These are phyloP conservation scores for Suillus subluteus DNA, from an alignment of 768 basidiomycete genomes.

Conservation along the genomic window DNA sequence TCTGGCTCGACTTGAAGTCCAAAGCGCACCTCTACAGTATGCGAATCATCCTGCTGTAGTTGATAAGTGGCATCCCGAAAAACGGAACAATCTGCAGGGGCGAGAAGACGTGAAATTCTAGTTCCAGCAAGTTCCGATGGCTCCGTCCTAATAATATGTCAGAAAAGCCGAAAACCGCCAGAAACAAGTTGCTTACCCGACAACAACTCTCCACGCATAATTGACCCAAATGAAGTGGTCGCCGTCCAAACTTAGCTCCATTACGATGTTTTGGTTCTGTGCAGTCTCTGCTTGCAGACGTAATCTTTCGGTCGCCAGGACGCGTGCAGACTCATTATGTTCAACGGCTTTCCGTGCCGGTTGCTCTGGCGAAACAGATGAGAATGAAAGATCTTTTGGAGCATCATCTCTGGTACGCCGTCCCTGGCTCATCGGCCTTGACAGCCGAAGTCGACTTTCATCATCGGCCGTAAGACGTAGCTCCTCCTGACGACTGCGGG, in stretches of 20 bases:
- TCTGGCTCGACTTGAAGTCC: slow-evolving; percentile 77
- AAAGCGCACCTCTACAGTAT: slow-evolving; percentile 92
- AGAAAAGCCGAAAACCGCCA: slow-evolving; percentile 16
- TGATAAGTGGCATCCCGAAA: slow-evolving; percentile 87
- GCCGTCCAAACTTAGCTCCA: slow-evolving; percentile 93
- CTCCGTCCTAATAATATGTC: slow-evolving; percentile 62
- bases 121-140: slow-evolving; percentile 77
- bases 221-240: slow-evolving; percentile 96
- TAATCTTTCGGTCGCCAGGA: slow-evolving; percentile 87
- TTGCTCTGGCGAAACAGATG: slow-evolving; percentile 41
- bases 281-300: slow-evolving; percentile 92
- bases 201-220: slow-evolving; percentile 91
- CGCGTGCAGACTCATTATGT: slow-evolving; percentile 73
- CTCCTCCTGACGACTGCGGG: slow-evolving; percentile 36
- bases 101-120: slow-evolving; percentile 81
- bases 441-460: slow-evolving; percentile 47
- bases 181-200: slow-evolving; percentile 61
- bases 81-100: slow-evolving; percentile 76
- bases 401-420: slow-evolving; percentile 63
- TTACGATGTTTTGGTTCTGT: slow-evolving; percentile 93
- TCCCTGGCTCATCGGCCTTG: slow-evolving; percentile 52
- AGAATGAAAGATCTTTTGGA: slow-evolving; percentile 48
- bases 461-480: slow-evolving; percentile 40
- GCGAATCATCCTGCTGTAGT: slow-evolving; percentile 88
- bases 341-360: slow-evolving; percentile 52